Base-by-base conservation (phyloP, 1,284 basidiomycete species). In the Ustilago xerochloae region DNA sequence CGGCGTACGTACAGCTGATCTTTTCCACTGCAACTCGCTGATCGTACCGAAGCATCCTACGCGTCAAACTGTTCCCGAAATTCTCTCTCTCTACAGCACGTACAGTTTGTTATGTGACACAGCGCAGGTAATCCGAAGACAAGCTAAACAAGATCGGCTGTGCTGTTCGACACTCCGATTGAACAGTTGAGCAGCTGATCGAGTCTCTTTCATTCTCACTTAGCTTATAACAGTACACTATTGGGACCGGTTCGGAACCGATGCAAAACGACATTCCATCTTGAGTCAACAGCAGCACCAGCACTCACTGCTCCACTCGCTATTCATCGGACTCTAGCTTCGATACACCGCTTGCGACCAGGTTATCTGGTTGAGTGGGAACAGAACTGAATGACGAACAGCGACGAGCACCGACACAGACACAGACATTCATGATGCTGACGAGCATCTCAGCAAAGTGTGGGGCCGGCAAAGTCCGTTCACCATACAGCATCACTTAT, bases 381-480 rank as follows among this genome's bases (percentile, higher is more conserved):
- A n/a, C n/a, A n/a, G n/a, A n/a, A n/a, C n/a, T n/a, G n/a, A 10
- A 15, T 26, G 18, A 22, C 16, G 36, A 59, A 59, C 35, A 51
- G 48, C 56, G 56, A 59, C 56, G 39, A 46, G 48, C 18, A 29
- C 48, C 56, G 55, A 50, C 20, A 20, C 22, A 13, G 6, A 20
- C 2, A 26, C 22, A 13, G n/a, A 2, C 29, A 3, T 10, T 53
- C 18, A 53, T 33, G 51, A 43, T 20, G 50, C 35, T 45, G 39
- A 45, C 29, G 3, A 22, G 29, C 39, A 8, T 46, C 38, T 6
- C 33, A 30, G 47, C 22, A 35, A 41, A 35, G 35, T 49, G 38
- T 49, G 52, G 32, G 52, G 57, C 52, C 63, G 63, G 47, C 58
- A 48, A 67, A 67, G 43, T 61, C 64, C 58, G 58, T 47, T 4